These are phyloP conservation scores for Phytophthora uliginosa DNA, from an alignment of 352 stramenopile species.

Conservation along the genomic window DNA sequence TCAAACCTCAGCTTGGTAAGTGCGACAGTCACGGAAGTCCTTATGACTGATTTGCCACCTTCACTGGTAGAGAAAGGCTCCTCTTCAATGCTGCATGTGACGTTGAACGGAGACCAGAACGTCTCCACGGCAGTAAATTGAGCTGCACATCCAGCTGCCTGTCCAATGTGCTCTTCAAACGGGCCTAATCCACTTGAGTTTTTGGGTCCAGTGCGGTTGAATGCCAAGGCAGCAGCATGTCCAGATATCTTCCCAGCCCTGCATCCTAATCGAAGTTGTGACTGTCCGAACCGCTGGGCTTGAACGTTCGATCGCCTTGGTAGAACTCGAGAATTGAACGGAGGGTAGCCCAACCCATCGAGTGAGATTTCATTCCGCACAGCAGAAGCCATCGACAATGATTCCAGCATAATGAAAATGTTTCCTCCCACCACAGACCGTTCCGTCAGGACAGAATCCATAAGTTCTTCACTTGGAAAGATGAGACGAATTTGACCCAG, in stretches of 20 bases:
- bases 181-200: constrained; percentile 15
- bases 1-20: constrained; percentile 49
- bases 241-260: constrained; percentile 64
- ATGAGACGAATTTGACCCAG: constrained; percentile 65
- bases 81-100: constrained; percentile 53
- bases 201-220: constrained; percentile 4
- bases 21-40: constrained; percentile 21
- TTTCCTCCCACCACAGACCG: constrained; percentile 29
- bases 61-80: constrained; percentile 10
- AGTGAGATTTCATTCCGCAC: constrained; percentile 66
- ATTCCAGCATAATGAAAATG: constrained; percentile 62
- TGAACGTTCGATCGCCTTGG: constrained; percentile 57
- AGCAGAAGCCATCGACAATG: constrained; percentile 49
- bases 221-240: constrained; percentile 40
- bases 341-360: constrained; percentile 79
- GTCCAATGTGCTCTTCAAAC: constrained; percentile 49
- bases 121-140: constrained; percentile 34
- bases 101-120: constrained; percentile 64
- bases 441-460: constrained; percentile 30
- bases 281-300: constrained; percentile 59
- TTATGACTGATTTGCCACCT: background rate
- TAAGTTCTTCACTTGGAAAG: constrained; percentile 52
- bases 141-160: constrained; percentile 13
- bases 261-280: constrained; percentile 48
- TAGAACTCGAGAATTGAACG: constrained; percentile 78